phyloP scores from a whole-genome alignment of 352 stramenopile genomes.

The Phytophthora colocasiae region DNA sequence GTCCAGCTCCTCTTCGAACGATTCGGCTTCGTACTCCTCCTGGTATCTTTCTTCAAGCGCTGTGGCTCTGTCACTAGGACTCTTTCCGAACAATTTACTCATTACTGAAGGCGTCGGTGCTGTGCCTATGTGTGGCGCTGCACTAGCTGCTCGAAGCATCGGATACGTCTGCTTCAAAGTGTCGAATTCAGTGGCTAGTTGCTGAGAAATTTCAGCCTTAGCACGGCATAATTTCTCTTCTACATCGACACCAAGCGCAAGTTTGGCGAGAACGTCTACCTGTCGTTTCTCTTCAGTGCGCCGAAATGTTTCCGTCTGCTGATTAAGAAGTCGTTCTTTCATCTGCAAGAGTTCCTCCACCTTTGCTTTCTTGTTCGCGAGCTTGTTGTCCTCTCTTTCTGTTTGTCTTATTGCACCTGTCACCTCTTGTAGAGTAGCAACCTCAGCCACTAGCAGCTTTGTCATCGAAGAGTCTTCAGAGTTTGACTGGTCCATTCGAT shows the following conservation, averaged over 20 bases:
- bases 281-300: slow-evolving; percentile 51
- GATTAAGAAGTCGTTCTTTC: slow-evolving; percentile 43
- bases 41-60: slow-evolving; percentile 22
- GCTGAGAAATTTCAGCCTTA: slow-evolving; percentile 38
- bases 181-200: slow-evolving; percentile 42
- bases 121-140: not conserved
- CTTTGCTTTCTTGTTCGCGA: slow-evolving; percentile 55
- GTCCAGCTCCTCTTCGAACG: slow-evolving; percentile 39
- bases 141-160: slow-evolving; percentile 9
- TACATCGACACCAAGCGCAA: slow-evolving; percentile 50
- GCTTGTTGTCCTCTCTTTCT: slow-evolving; percentile 28
- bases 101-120: slow-evolving; percentile 9
- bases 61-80: slow-evolving; percentile 14
- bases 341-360: slow-evolving; percentile 44
- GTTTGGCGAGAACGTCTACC: slow-evolving; percentile 46
- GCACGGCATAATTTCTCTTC: slow-evolving; percentile 27
- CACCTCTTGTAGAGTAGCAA: slow-evolving; percentile 17
- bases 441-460: slow-evolving; percentile 50
- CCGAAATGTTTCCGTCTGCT: slow-evolving; percentile 42
- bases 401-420: not conserved
- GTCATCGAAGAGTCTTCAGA: slow-evolving; percentile 66
- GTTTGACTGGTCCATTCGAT: slow-evolving; percentile 30
- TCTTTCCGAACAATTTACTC: slow-evolving; percentile 24
- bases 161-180: slow-evolving; percentile 40
- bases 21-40: slow-evolving; percentile 46